Conservation (phyloP, 805 yeast genomes). For the Limtongozyma cylindracea region DNA sequence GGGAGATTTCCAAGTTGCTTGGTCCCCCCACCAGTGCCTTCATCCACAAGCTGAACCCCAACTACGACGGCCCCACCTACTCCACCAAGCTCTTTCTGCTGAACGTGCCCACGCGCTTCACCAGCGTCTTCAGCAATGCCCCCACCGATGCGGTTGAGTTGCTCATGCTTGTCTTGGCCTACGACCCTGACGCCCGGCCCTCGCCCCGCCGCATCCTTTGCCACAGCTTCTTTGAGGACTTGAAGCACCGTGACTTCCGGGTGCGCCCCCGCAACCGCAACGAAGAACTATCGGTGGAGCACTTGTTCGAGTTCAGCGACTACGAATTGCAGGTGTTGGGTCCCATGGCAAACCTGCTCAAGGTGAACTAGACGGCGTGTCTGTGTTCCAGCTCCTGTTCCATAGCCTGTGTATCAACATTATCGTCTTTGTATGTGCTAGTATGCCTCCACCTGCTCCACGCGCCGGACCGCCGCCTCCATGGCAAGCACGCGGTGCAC, state of each 20-base stretch:
- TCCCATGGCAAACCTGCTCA: slow-evolving; percentile 10
- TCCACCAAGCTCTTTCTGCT: slow-evolving; percentile 37
- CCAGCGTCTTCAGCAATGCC: slow-evolving; percentile 31
- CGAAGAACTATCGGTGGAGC: too few species aligned
- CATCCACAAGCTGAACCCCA: slow-evolving; percentile 49
- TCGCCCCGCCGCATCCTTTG: slow-evolving; percentile 64
- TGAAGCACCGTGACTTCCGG: slow-evolving; percentile 28
- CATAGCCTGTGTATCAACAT: background rate
- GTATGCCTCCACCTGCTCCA: too few species aligned
- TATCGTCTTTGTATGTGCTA: background rate
- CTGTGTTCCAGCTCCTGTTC: background rate
- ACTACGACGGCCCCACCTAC: slow-evolving; percentile 51
- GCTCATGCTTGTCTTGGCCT: slow-evolving; percentile 57
- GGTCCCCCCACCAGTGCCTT: slow-evolving; percentile 67
- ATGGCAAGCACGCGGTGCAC: too few species aligned
- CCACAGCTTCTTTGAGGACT: slow-evolving; percentile 75
- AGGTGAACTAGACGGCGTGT: slow-evolving; percentile 1
- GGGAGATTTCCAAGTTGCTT: slow-evolving; percentile 70
- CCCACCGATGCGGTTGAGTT: slow-evolving; percentile 74
- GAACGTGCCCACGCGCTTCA: slow-evolving; percentile 19
- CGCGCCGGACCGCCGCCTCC: too few species aligned
- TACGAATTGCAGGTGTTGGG: slow-evolving; percentile 32
- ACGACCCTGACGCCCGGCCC: slow-evolving; percentile 70
- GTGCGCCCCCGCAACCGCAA: slow-evolving; percentile 30
- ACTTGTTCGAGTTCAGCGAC: slow-evolving; percentile 49